Evolutionary conservation across 2,329 filamentous ascomycete genomes (phyloP), one percentile per base, ranked within the genome.

Genomic region (Cercospora zeae-maydis): DNA sequence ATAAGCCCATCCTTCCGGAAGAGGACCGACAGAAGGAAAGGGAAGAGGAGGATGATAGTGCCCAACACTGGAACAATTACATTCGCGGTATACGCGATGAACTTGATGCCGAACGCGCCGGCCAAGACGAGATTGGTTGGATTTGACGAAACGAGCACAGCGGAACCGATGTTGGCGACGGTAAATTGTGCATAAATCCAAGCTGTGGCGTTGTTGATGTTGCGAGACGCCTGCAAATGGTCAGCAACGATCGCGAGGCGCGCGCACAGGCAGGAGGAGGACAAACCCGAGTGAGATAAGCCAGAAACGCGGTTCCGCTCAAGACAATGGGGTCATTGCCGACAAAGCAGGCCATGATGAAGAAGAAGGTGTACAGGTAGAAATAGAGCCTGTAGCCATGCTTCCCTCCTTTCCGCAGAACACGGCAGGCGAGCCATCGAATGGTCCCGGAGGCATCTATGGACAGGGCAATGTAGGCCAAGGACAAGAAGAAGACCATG

Each of bases 361-460:
- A 90, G 78, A 91, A 91, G 78, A 92, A 91, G 36, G 80, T 75
- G 69, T 91, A 91, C 3, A 91, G 84, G 71, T 88, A 90, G 74
- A 91, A 86, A 78, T 88, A 92, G 0, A 92, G 79, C 31, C 82
- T 76, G 62, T 88, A 86, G 0, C 89, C 89, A 14, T 83, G 82
- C 63, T 85, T 81, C 3, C 88, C 88, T 55, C 86, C 88, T 76
- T 83, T 86, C 62, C 87, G 81, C 3, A 91, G 78, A 0, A 91
- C 88, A 64, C 84, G 88, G 78, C 89, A 90, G 0, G 89, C 88
- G 19, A 91, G 73, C 66, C 81, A 91, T 61, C 88, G 79, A 69
- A 91, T 90, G n/a, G 91, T 78, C 3, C 89, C 89, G 0, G 88
- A 91, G 3, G 88, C 88, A 66, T 91, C 88, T 62, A 91, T 89